Evolutionary conservation across 2,329 filamentous ascomycete species (phyloP).

Genomic region (Trichoderma sp.): DNA sequence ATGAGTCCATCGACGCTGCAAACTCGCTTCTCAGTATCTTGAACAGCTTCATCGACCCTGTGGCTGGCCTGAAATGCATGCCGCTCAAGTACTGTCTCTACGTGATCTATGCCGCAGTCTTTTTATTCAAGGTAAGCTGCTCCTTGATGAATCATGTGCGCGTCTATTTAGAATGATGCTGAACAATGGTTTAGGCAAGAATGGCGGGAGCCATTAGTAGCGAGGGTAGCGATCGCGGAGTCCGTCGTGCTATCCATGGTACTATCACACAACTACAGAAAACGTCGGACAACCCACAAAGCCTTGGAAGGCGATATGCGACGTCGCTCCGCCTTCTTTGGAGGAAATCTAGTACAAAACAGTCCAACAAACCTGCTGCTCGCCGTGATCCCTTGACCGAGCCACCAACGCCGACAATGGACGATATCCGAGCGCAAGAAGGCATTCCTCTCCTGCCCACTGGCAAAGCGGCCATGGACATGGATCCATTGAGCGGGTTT

Average conservation of each 20-base stretch:
- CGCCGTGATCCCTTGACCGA: not conserved
- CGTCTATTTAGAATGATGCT: not conserved
- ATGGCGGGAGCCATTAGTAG: slow-evolving; percentile 1
- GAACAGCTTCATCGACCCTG: slow-evolving; percentile 3
- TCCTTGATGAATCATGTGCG: not conserved
- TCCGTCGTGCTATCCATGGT: not conserved
- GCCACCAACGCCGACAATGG: not conserved
- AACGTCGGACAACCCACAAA: slow-evolving; percentile 2
- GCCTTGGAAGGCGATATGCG: slow-evolving; percentile 2
- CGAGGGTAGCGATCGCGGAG: not conserved
- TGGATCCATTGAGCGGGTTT: slow-evolving; percentile 6
- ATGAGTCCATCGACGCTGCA: not conserved
- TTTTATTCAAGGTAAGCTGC: not conserved
- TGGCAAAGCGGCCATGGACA: not conserved
- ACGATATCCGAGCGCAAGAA: not conserved
- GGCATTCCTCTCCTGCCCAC: not conserved
- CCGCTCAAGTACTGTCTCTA: slow-evolving; percentile 2
- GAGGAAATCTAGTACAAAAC: not conserved
- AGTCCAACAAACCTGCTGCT: not conserved
- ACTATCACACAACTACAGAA: slow-evolving; percentile 9
- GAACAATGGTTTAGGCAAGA: not conserved
- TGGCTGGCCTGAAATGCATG: slow-evolving; percentile 8
- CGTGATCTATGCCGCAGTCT: not conserved
- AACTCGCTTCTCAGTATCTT: slow-evolving; percentile 7
- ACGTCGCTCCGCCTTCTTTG: not conserved